Evolutionary conservation across 768 basidiomycete species (phyloP), one percentile per base, ranked within the genome.

Genomic region (Kwoniella shandongensis): DNA sequence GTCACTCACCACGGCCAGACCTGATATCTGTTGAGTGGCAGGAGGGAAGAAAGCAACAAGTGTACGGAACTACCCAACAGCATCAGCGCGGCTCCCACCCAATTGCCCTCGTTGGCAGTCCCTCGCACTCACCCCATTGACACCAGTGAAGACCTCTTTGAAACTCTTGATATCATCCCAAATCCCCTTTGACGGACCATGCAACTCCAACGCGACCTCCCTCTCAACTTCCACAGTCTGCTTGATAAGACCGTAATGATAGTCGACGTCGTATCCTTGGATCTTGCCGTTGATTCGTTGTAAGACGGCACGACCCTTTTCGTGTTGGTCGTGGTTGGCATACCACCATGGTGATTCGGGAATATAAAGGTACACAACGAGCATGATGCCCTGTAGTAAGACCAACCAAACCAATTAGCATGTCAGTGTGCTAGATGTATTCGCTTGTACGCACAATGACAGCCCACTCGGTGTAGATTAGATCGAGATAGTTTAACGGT

Each of bases 391-490:
- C 30, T 50, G 35, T 13, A 8, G 25, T 35, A 57, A 39, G 50
- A 47, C 38, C 29, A 46, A 57, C 59, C 52, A 23, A 12, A 27
- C n/a, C 17, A 13, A 30, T 46, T 7, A 46, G 44, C 7, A 12
- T 27, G 22, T 23, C 10, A 20, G 15, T 23, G 8, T 8, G n/a
- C 8, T 11, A 46, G 12, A 4, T 12, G 7, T 46, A 27, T n/a
- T 46, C 11, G 22, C 5, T 23, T 15, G 36, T 4, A 44, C 41
- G 12, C 25, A 54, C 63, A 26, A 67, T 25, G 53, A 62, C 56
- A 4, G 63, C 66, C 54, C 56, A 72, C 57, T 72, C 59, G 17
- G 65, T 61, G 39, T 69, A 69, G 47, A 72, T 67, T 7, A 61
- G 54, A 15, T 41, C 51, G 15, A 62, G 50, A 49, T 59, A 72